Percentiles rank a stretch among this genome's conserved stretches.
These are phyloP conservation scores for Yamadazyma blattariae DNA, from an alignment of 1,139 yeast species.

Conservation along the genomic window DNA sequence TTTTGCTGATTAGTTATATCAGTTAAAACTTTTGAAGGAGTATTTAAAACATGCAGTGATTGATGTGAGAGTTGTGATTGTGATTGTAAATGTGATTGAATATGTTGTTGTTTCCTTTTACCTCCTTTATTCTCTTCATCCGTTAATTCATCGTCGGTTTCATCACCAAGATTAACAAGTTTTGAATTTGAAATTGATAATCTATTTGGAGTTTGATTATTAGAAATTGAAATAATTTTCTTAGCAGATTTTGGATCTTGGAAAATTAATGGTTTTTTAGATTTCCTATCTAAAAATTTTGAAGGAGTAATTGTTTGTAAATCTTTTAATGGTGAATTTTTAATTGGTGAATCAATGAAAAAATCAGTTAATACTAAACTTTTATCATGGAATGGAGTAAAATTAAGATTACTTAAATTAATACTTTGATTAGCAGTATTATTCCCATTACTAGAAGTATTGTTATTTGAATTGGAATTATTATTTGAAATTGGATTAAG, in stretches of 20 bases:
- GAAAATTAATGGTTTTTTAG: conserved; percentile 15
- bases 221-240: conserved; percentile 33
- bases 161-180: neutral
- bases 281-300: conserved; percentile 27
- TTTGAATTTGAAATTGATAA: neutral
- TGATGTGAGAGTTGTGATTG: too few species aligned
- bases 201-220: too few species aligned
- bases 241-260: conserved; percentile 26
- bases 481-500: neutral
- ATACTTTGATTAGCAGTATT: neutral
- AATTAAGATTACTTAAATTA: conserved; percentile 13
- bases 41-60: too few species aligned
- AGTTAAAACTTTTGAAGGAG: conserved; percentile 32
- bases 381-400: conserved; percentile 47
- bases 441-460: neutral
- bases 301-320: conserved; percentile 45
- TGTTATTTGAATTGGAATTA: neutral
- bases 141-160: conserved; percentile 7
- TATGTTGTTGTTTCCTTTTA: conserved; percentile 5
- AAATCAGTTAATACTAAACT: conserved; percentile 42
- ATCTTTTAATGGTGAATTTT: conserved; percentile 30
- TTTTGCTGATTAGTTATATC: conserved; percentile 23
- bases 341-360: conserved; percentile 45
- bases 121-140: conserved; percentile 11
- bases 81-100: too few species aligned